Evolutionary conservation across 148 eudicot species (phyloP).

Genomic region (Chenopodium quinoa): DNA sequence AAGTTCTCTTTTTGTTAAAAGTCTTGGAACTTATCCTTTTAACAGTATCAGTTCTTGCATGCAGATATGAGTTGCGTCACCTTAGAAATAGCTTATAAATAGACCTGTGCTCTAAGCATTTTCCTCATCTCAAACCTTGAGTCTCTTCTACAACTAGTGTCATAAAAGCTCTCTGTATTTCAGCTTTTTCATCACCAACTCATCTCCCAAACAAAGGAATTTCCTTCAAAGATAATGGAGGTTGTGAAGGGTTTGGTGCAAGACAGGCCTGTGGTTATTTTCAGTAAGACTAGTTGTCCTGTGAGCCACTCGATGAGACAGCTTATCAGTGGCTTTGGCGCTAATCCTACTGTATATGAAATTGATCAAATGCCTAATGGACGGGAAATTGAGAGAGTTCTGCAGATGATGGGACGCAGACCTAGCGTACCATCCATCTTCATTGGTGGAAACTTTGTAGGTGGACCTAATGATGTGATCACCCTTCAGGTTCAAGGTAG

Average conservation of each 20-base stretch:
- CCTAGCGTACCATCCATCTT: constrained; percentile 22
- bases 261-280: constrained; percentile 18
- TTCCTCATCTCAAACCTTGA: constrained; percentile 13
- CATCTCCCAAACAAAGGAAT: not conserved
- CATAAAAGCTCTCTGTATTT: not conserved
- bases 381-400: constrained; percentile 10
- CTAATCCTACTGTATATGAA: constrained; percentile 22
- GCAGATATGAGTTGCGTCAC: not conserved
- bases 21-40: constrained; percentile 20
- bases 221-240: constrained; percentile 2
- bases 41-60: constrained; percentile 6
- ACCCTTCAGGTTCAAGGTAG: constrained; percentile 35
- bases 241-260: constrained; percentile 16
- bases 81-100: constrained; percentile 23
- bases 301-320: constrained; percentile 25
- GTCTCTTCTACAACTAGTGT: not conserved
- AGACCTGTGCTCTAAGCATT: constrained; percentile 10
- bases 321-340: constrained; percentile 23
- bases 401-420: constrained; percentile 22
- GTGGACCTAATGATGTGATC: constrained; percentile 30
- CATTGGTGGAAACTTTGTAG: constrained; percentile 23
- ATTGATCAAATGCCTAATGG: constrained; percentile 24
- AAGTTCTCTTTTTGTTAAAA: not conserved
- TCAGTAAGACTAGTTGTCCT: constrained; percentile 25
- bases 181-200: not conserved